These are phyloP conservation scores for Closterium sp. DNA, from an alignment of 139 green algal genomes.

Conservation along the genomic window DNA sequence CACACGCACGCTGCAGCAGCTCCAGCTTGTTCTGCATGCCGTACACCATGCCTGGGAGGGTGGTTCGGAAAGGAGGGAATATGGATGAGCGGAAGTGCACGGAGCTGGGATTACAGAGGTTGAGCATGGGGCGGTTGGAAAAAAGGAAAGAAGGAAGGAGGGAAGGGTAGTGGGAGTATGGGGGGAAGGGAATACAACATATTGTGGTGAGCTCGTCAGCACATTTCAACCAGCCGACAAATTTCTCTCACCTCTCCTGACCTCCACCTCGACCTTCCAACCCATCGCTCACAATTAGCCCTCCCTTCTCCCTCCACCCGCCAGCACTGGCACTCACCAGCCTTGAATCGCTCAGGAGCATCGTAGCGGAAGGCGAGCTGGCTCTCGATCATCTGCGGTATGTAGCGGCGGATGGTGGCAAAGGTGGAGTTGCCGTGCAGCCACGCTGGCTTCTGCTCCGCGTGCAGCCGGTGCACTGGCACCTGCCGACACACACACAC, in stretches of 20 bases:
- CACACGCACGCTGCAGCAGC: conserved; percentile 16
- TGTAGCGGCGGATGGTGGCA: neutral
- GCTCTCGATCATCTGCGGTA: conserved; percentile 24
- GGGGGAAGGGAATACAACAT: neutral
- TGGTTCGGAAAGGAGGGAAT: neutral
- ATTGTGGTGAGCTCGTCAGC: neutral
- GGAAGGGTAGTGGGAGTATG: neutral
- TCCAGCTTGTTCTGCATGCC: conserved; percentile 33
- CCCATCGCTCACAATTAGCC: no score
- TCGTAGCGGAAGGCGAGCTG: conserved; percentile 16
- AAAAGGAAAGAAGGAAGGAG: neutral
- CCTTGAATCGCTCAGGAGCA: neutral
- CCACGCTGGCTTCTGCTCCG: conserved; percentile 19
- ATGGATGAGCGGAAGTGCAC: neutral
- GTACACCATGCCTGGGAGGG: conserved; percentile 29
- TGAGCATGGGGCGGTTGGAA: neutral
- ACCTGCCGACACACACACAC: neutral
- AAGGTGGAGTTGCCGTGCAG: conserved; percentile 4
- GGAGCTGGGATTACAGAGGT: neutral
- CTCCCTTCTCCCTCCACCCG: no score
- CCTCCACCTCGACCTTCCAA: no score
- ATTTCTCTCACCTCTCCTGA: no score
- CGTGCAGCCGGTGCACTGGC: conserved; percentile 12
- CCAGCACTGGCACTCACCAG: neutral
- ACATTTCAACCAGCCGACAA: neutral